Base-by-base conservation (phyloP, 2,329 filamentous ascomycete species). In the Karstenula rhodostoma region DNA sequence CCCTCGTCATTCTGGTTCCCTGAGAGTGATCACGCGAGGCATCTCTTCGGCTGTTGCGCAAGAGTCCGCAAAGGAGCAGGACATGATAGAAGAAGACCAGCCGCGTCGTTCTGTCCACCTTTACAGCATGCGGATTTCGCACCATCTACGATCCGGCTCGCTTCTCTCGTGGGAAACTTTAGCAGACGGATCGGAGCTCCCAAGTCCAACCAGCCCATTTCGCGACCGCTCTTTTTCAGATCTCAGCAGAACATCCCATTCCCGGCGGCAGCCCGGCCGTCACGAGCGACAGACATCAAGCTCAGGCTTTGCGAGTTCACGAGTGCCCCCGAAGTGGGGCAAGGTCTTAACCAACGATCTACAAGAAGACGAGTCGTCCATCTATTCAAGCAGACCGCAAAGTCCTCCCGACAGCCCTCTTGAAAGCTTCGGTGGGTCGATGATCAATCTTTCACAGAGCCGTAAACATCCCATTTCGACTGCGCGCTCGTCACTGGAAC, bases 131-230 rank as follows among this genome's bases (percentile, higher is more conserved):
- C 73, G 77, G 13, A 82, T 82, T 29, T 80, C 78, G 2, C 77
- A 80, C 53, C 80, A 81, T 65, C 67, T 82, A 15, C 79, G 80
- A 7, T 81, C 78, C 7, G 74, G 75, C 17, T 82, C 80, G 8
- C 61, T 78, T 3, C 67, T 76, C 13, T 74, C 78, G 3, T 80
- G 78, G 71, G 70, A 76, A 22, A 67, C 70, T 53, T 63, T 73
- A 42, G 64, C 65, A 19, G 67, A 71, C 49, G 57, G 64, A 13
- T 60, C 69, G 27, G 68, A 71, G 7, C 25, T 69, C 9, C 65
- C 70, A 2, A 59, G 53, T 25, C 53, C 65, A 13, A 65, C 60
- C 50, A 60, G 22, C 40, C 56, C 43, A 3, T 58, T 68, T 40
- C 63, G 59, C 27, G 61, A 70, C 13, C 68, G 67, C 19, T 60